Conservation (phyloP, 2,329 filamentous ascomycete species). For the Calycina herbarum region DNA sequence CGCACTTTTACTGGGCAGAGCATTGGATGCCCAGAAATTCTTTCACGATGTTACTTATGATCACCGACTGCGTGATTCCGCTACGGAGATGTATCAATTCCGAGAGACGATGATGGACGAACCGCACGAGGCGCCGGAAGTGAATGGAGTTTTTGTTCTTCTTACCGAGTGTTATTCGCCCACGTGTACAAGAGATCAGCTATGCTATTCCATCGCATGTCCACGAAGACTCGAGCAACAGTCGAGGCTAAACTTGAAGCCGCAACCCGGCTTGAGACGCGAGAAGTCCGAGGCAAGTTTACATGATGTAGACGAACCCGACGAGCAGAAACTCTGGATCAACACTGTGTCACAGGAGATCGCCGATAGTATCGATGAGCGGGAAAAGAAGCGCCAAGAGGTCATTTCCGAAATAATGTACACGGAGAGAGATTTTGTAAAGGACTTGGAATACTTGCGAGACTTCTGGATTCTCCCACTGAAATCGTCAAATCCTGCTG, state of each 20-base stretch:
- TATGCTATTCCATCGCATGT: slow-evolving; percentile 98
- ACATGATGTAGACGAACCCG: slow-evolving; percentile 85
- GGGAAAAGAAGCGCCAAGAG: slow-evolving; percentile 96
- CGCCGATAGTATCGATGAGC: slow-evolving; percentile 83
- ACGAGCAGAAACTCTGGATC: slow-evolving; percentile 99
- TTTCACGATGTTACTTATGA: slow-evolving; percentile 99
- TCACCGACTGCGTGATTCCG: slow-evolving; percentile 90
- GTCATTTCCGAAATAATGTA: slow-evolving; percentile 99
- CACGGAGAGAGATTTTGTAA: slow-evolving; percentile 97
- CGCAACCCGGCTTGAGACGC: slow-evolving; percentile 74
- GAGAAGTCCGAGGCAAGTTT: slow-evolving; percentile 69
- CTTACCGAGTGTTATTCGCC: slow-evolving; percentile 97
- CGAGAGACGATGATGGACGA: slow-evolving; percentile 88
- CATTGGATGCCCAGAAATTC: slow-evolving; percentile 95
- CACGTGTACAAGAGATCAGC: slow-evolving; percentile 89
- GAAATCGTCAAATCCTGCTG: slow-evolving; percentile 64
- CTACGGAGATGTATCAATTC: slow-evolving; percentile 95
- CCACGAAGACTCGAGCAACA: slow-evolving; percentile 92
- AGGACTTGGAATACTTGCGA: slow-evolving; percentile 93
- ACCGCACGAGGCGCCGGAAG: slow-evolving; percentile 66
- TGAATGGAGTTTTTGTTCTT: slow-evolving; percentile 95
- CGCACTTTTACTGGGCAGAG: slow-evolving; percentile 84
- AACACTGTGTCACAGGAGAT: slow-evolving; percentile 96
- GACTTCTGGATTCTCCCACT: slow-evolving; percentile 98
- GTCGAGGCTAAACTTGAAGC: slow-evolving; percentile 88